A percentile compares a stretch with the other conserved stretches of the same genome.
These are phyloP conservation scores for Penicillium angulare DNA, from an alignment of 495 filamentous ascomycete species.

Conservation along the genomic window DNA sequence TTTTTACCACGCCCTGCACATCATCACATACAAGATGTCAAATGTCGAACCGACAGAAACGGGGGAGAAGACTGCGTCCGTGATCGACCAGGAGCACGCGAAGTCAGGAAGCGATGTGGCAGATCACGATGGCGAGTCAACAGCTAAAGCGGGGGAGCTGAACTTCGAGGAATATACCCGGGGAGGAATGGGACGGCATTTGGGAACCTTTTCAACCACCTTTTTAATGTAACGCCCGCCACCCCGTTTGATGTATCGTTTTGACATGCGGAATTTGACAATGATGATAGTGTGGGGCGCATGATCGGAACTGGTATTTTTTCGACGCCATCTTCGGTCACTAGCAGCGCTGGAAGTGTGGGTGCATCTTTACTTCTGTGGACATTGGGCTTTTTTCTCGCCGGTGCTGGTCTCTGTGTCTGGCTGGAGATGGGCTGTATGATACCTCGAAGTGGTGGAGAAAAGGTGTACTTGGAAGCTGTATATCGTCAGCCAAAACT, in stretches of 20 bases:
- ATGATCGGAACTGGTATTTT: conserved; percentile 75
- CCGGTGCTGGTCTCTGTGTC: conserved; percentile 57
- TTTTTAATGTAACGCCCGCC: conserved; percentile 36
- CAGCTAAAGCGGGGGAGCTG: conserved; percentile 2
- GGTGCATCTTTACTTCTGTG: conserved; percentile 62
- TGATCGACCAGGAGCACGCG: neutral
- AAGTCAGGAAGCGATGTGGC: neutral
- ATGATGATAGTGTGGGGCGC: conserved; percentile 48
- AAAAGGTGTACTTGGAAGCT: conserved; percentile 73
- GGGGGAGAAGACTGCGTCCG: neutral
- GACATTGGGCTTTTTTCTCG: conserved; percentile 58
- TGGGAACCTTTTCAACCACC: conserved; percentile 40
- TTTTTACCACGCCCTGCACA: too few species aligned
- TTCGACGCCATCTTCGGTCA: conserved; percentile 63
- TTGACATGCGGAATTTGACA: neutral
- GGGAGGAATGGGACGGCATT: conserved; percentile 28
- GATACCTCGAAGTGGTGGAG: conserved; percentile 64
- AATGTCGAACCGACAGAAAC: neutral
- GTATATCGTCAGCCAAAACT: conserved; percentile 64
- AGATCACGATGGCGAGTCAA: neutral
- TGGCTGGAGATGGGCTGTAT: conserved; percentile 66
- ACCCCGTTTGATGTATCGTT: neutral
- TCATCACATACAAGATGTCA: neutral
- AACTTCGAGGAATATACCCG: conserved; percentile 10
- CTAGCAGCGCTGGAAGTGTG: conserved; percentile 60